A percentile compares a stretch with the other conserved stretches of the same genome.
These are phyloP conservation scores for Phylloporus sp. DNA, from an alignment of 768 basidiomycete species.

Conservation along the genomic window DNA sequence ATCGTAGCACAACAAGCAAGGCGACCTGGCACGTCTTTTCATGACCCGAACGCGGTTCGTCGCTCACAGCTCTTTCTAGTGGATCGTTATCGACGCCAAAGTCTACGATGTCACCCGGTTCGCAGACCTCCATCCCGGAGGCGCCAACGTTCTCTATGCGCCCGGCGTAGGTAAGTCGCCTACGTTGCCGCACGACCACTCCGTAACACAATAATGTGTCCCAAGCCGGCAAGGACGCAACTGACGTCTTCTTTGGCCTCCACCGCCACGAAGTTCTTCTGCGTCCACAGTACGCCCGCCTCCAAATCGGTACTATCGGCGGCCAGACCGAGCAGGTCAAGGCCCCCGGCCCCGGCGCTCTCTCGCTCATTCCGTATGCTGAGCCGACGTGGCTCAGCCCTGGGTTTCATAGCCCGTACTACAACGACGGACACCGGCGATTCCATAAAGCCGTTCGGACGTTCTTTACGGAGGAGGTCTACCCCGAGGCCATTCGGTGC, in stretches of 20 bases:
- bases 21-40: conserved; percentile 58
- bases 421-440: conserved; percentile 62
- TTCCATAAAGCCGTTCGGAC: conserved; percentile 75
- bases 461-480: conserved; percentile 72
- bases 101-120: conserved; percentile 83
- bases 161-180: conserved; percentile 53
- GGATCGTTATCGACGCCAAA: conserved; percentile 77
- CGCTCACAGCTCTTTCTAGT: conserved; percentile 38
- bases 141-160: conserved; percentile 66
- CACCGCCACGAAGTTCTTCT: conserved; percentile 79
- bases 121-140: conserved; percentile 79
- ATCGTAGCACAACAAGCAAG: conserved; percentile 78
- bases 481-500: conserved; percentile 67
- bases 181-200: not conserved
- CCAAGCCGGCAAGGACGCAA: conserved; percentile 67
- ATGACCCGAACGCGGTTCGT: not conserved
- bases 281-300: conserved; percentile 65
- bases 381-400: conserved; percentile 77
- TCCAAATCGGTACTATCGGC: conserved; percentile 59
- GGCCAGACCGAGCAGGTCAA: conserved; percentile 56
- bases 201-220: not conserved
- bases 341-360: conserved; percentile 51
- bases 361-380: conserved; percentile 76
- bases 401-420: conserved; percentile 73
- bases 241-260: conserved; percentile 77